Evolutionary conservation across 2,329 filamentous ascomycete genomes (phyloP), one percentile per base, ranked within the genome.

Genomic region (Monilinia aucupariae): DNA sequence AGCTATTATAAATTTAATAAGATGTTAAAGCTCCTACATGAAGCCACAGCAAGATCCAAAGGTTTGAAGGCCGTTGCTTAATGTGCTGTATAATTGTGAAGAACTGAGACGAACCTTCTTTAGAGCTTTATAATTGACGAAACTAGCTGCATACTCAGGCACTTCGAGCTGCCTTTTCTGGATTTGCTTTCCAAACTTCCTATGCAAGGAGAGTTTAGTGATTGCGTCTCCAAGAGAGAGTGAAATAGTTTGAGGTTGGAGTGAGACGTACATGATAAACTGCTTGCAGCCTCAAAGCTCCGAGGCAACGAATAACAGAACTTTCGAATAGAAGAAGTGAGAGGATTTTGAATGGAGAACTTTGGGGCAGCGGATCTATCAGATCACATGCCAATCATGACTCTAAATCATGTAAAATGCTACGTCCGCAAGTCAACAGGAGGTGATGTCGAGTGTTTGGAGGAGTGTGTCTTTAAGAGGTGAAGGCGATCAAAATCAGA

Each of bases 151-250:
- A 88, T 99, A 99, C 84, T 99, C 94, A 65, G 94, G 94, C 65
- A 99, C 92, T 77, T 99, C 94, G 73, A 99, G 90, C 83, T 99
- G 94, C 76, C 92, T 89, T 82, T 96, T 96, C 81, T 97, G 94
- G 70, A 99, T 96, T 76, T 97, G 91, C 82, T 99, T 99, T 77
- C 94, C 94, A 81, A 99, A 99, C 85, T 99, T 99, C 94, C 93
- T 99, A 73, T 17, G 53, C 4, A 54, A 27, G 59, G 25, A 62
- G 20, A 25, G 51, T 56, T 56, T 39, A 53, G 34, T 63, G 45
- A 43, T 68, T 43, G 70, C 34, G 17, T 49, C 27, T 54, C 25
- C 17, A 27, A 62, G 30, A 41, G 54, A 51, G 10, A 20, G 30
- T 15, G 30, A 17, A 9, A 30, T 27, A 17, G 45, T 27, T 37